Conservation (phyloP, 495 filamentous ascomycete genomes). For the Patellaria atrata region DNA sequence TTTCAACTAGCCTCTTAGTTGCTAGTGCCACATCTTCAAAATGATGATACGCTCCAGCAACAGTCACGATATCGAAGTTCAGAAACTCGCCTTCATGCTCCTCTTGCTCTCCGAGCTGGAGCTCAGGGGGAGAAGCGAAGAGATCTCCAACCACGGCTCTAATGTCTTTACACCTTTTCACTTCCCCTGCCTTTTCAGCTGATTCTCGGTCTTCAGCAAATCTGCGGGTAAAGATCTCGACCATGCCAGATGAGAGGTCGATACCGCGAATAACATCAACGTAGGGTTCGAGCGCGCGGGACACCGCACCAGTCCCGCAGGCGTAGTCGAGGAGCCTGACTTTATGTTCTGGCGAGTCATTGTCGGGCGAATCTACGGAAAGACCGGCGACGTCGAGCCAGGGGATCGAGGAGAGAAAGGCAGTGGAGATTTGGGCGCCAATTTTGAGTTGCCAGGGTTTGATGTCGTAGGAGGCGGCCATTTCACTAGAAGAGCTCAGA, state of each 20-base stretch:
- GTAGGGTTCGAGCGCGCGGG: slow-evolving; percentile 44
- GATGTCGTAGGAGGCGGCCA: slow-evolving; percentile 33
- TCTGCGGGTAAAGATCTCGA: slow-evolving; percentile 16
- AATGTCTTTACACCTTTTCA: slow-evolving; percentile 31
- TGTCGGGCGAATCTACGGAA: slow-evolving; percentile 32
- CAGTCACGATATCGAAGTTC: slow-evolving; percentile 48
- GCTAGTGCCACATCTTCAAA: slow-evolving; percentile 47
- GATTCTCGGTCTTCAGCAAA: slow-evolving; percentile 5
- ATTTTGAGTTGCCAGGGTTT: slow-evolving; percentile 29
- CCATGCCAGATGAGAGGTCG: slow-evolving; percentile 46
- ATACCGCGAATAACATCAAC: slow-evolving; percentile 47
- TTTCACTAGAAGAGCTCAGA: slow-evolving; percentile 26
- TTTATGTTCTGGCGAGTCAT: slow-evolving; percentile 21
- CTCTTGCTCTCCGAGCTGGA: slow-evolving; percentile 31
- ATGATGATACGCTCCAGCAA: slow-evolving; percentile 60
- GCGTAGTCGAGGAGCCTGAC: slow-evolving; percentile 60
- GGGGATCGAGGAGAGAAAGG: slow-evolving; percentile 36
- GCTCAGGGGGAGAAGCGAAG: slow-evolving; percentile 27
- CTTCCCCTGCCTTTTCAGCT: neutral
- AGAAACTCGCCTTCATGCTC: too few species aligned
- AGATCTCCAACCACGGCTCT: slow-evolving; percentile 47
- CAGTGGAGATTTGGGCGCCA: slow-evolving; percentile 27
- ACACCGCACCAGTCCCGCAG: slow-evolving; percentile 54
- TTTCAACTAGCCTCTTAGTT: slow-evolving; percentile 39
- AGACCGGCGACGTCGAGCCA: slow-evolving; percentile 54